Base-by-base conservation (phyloP, 2,329 filamentous ascomycete species). In the Pyrenochaeta sp. region DNA sequence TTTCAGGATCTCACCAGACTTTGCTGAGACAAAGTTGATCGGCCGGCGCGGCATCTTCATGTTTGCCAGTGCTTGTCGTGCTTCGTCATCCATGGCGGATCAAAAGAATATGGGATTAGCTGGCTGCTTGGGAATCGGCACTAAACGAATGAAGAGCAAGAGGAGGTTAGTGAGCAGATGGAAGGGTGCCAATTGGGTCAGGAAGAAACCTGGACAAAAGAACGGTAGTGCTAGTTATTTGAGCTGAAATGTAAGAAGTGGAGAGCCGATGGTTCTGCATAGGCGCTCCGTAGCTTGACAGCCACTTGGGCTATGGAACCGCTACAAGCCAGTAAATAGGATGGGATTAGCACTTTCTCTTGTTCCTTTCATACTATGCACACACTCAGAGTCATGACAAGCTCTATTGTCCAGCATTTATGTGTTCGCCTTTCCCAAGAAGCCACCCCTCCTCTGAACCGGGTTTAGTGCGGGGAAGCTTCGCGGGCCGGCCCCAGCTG, bases 21-120 rank as follows among this genome's bases (percentile, higher is more conserved):
- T 77, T 3, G 77, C 78, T 1, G 80, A 75, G 11, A 84, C 78
- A 58, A 81, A 82, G 67, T 80, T 79, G 60, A 83, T 77, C 33
- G 78, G 76, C 14, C 74, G 68, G 41, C 75, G 66, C 4, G 78
- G 79, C 62, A 80, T 78, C 18, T 67, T 56, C 70, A 74, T 73
- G 23, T 30, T 62, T 30, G 69, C 66, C 5, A 74, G 59, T 10
- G 71, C 69, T 62, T 69, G 59, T 54, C 66, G 55, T 27, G 70
- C 67, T 67, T 74, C 71, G 57, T 74, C 69, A 54, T 75, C 72
- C 72, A 75, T 75, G 23, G n/a, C n/a, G n/a, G n/a, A 14, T 64
- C 45, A 18, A 33, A 9, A 10, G 36, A 27, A 27, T 5, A 27
- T 23, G 43, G 30, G 32, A 17, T 35, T 2, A 42, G 46, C 3